phyloP scores from a whole-genome alignment of 495 filamentous ascomycete species.

The Monascus purpureus region DNA sequence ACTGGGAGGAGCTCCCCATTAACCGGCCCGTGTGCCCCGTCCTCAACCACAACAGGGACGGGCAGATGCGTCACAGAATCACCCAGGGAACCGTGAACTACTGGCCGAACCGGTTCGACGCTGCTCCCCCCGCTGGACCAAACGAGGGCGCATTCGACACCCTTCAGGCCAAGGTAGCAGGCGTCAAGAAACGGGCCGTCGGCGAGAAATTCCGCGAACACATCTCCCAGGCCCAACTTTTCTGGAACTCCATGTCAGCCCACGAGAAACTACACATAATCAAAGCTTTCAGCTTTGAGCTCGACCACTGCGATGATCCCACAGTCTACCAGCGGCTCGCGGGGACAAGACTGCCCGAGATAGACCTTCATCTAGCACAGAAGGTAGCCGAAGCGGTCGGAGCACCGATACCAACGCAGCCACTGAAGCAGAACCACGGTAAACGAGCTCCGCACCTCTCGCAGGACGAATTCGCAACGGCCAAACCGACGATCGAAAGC shows the following conservation, averaged over 20 bases:
- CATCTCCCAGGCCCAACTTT: slow-evolving; percentile 44
- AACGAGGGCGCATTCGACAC: slow-evolving; percentile 49
- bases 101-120: slow-evolving; percentile 62
- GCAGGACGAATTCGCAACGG: slow-evolving; percentile 52
- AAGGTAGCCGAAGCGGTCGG: slow-evolving; percentile 57
- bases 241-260: slow-evolving; percentile 68
- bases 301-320: slow-evolving; percentile 81
- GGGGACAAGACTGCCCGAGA: slow-evolving; percentile 49
- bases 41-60: slow-evolving; percentile 70
- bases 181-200: slow-evolving; percentile 53
- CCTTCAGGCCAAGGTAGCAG: slow-evolving; percentile 44
- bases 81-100: slow-evolving; percentile 59
- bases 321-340: slow-evolving; percentile 63
- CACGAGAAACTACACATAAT: slow-evolving; percentile 59
- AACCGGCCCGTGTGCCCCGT: slow-evolving; percentile 68
- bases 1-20: slow-evolving; percentile 79
- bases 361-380: slow-evolving; percentile 59
- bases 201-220: slow-evolving; percentile 76
- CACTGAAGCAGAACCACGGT: slow-evolving; percentile 46
- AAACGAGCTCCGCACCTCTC: slow-evolving; percentile 49
- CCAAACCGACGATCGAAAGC: slow-evolving; percentile 50
- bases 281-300: slow-evolving; percentile 64
- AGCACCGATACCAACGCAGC: slow-evolving; percentile 40
- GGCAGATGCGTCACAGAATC: slow-evolving; percentile 42
- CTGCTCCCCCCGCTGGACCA: slow-evolving; percentile 36